These are phyloP conservation scores for Cordyceps javanica DNA, from an alignment of 2,329 filamentous ascomycete genomes.

Conservation along the genomic window DNA sequence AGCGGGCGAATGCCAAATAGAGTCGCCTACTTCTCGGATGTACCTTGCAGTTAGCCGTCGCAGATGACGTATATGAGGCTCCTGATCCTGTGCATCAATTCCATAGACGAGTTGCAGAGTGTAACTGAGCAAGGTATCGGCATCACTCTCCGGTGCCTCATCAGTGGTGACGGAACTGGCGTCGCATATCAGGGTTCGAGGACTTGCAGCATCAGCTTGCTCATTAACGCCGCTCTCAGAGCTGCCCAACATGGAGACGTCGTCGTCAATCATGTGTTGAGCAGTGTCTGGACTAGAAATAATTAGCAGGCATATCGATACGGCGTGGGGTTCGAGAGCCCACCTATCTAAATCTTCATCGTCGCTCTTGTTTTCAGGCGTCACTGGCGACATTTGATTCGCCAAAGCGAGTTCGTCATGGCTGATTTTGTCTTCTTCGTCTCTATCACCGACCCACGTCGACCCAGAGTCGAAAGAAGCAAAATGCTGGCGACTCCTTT, in stretches of 20 bases:
- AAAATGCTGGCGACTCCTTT: slow-evolving; percentile 20
- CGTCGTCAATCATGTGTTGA: not conserved
- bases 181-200: not conserved
- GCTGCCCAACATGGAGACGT: not conserved
- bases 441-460: slow-evolving; percentile 32
- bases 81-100: slow-evolving; percentile 27
- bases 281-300: not conserved
- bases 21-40: slow-evolving; percentile 26
- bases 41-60: slow-evolving; percentile 28
- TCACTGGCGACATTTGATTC: not conserved
- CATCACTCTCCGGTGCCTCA: slow-evolving; percentile 28
- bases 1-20: slow-evolving; percentile 17
- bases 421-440: slow-evolving; percentile 18
- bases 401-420: not conserved
- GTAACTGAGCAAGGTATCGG: slow-evolving; percentile 29
- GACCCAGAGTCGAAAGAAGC: slow-evolving; percentile 31
- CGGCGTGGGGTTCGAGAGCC: no score
- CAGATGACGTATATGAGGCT: slow-evolving; percentile 11
- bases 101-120: slow-evolving; percentile 32
- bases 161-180: slow-evolving; percentile 21
- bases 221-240: slow-evolving; percentile 14
- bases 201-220: not conserved
- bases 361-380: not conserved
- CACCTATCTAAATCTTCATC: not conserved
- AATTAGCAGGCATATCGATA: no score